Evolutionary conservation across 306 rosid species (phyloP).

Genomic region (Cercis canadensis): DNA sequence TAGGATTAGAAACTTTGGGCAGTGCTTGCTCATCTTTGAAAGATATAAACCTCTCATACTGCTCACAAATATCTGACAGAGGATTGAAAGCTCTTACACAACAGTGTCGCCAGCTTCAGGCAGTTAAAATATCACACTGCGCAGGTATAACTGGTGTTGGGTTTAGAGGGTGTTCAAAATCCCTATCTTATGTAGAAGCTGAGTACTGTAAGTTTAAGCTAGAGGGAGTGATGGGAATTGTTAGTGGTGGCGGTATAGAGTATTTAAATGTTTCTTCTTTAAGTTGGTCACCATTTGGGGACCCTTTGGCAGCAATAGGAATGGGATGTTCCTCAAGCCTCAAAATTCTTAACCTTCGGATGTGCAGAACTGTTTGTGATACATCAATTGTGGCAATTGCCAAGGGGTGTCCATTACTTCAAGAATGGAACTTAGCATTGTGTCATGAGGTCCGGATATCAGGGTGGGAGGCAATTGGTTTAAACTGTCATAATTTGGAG

Average conservation of each 20-base stretch:
- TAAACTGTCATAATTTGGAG: constrained; percentile 52
- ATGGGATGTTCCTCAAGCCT: constrained; percentile 48
- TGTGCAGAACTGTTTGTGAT: constrained; percentile 54
- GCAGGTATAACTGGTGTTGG: constrained; percentile 48
- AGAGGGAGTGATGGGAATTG: constrained; percentile 54
- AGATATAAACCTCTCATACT: constrained; percentile 55
- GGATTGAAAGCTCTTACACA: constrained; percentile 56
- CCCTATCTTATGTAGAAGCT: constrained; percentile 60
- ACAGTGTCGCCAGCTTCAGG: constrained; percentile 52
- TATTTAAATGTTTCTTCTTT: constrained; percentile 52
- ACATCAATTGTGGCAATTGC: constrained; percentile 51
- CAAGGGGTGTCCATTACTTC: constrained; percentile 57
- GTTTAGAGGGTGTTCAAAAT: constrained; percentile 61
- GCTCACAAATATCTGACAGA: constrained; percentile 54
- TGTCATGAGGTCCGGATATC: constrained; percentile 54
- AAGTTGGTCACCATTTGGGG: constrained; percentile 42
- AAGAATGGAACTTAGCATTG: constrained; percentile 74
- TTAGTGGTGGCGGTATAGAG: constrained; percentile 62
- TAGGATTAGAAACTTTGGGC: constrained; percentile 54
- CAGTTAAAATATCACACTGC: constrained; percentile 55
- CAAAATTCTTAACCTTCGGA: constrained; percentile 57
- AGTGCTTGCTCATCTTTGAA: constrained; percentile 50
- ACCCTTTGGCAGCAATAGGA: constrained; percentile 44
- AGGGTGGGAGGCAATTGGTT: constrained; percentile 66
- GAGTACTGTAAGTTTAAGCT: constrained; percentile 55